A percentile compares a stretch with the other conserved stretches of the same genome.
Conservation (phyloP, 345 rosid genomes). For the Syzygium jambos region DNA sequence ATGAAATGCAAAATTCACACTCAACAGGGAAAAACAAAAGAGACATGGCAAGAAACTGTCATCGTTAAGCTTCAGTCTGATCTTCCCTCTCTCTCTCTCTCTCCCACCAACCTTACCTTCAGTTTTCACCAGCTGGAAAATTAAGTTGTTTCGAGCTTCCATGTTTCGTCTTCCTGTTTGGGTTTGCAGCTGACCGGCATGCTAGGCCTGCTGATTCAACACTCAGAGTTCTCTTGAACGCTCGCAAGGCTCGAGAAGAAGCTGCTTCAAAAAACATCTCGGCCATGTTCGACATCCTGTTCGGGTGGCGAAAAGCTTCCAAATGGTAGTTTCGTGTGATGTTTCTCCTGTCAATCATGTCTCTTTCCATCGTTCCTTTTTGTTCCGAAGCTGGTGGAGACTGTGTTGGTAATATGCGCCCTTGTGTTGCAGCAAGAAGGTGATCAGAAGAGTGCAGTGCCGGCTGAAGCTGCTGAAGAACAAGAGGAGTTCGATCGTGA, state of each 20-base stretch:
- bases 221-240: background rate
- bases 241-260: background rate
- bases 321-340: slow-evolving; percentile 33
- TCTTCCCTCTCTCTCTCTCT: background rate
- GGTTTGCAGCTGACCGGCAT: background rate
- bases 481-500: slow-evolving; percentile 53
- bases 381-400: background rate
- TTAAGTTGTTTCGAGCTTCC: background rate
- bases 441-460: slow-evolving; percentile 46
- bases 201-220: background rate
- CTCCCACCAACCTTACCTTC: background rate
- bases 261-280: background rate
- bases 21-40: background rate
- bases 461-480: slow-evolving; percentile 60
- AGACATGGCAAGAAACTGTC: background rate
- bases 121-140: background rate
- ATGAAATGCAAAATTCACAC: background rate
- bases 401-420: background rate
- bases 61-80: background rate
- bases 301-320: slow-evolving; percentile 79
- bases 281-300: slow-evolving; percentile 58
- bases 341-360: background rate
- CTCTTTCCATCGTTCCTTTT: background rate
- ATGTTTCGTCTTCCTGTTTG: background rate
- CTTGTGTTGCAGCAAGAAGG: slow-evolving; percentile 41